Evolutionary conservation across 2,329 filamentous ascomycete species (phyloP).

Genomic region (Tolypocladium paradoxum): DNA sequence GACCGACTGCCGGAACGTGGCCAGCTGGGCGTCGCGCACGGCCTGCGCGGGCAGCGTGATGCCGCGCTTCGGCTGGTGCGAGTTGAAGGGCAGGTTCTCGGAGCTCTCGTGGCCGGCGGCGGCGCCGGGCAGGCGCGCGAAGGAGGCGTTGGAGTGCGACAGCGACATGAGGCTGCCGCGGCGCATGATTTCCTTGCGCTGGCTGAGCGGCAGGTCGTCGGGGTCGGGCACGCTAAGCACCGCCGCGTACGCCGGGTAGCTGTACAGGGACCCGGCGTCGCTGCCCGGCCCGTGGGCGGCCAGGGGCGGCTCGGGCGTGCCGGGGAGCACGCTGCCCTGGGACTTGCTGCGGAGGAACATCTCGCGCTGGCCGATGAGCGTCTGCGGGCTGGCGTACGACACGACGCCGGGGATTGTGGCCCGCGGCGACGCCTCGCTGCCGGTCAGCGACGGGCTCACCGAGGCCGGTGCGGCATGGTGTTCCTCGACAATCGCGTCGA

Average conservation of each 20-base stretch:
- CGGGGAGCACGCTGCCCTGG: slow-evolving; percentile 25
- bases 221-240: slow-evolving; percentile 28
- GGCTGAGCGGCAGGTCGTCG: slow-evolving; percentile 63
- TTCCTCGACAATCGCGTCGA: slow-evolving; percentile 36
- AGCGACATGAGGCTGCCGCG: slow-evolving; percentile 32
- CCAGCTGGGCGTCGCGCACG: slow-evolving; percentile 48
- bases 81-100: slow-evolving; percentile 34
- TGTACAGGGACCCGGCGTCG: slow-evolving; percentile 31
- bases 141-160: slow-evolving; percentile 1
- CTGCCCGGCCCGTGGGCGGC: slow-evolving; percentile 18
- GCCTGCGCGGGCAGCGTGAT: slow-evolving; percentile 30
- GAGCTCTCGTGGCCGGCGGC: slow-evolving; percentile 14
- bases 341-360: slow-evolving; percentile 42
- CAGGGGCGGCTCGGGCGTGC: slow-evolving; percentile 14
- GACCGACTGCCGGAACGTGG: slow-evolving; percentile 56
- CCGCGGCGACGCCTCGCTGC: slow-evolving; percentile 12
- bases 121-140: background rate
- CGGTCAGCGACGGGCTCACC: slow-evolving; percentile 10
- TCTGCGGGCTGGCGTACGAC: slow-evolving; percentile 42
- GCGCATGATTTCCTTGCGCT: slow-evolving; percentile 52
- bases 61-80: slow-evolving; percentile 41
- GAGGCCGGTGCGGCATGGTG: slow-evolving; percentile 7
- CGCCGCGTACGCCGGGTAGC: slow-evolving; percentile 21
- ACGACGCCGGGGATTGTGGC: slow-evolving; percentile 32
- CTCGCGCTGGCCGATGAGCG: slow-evolving; percentile 45